Conservation (phyloP, 805 yeast species). For the Lipomyces kockii region DNA sequence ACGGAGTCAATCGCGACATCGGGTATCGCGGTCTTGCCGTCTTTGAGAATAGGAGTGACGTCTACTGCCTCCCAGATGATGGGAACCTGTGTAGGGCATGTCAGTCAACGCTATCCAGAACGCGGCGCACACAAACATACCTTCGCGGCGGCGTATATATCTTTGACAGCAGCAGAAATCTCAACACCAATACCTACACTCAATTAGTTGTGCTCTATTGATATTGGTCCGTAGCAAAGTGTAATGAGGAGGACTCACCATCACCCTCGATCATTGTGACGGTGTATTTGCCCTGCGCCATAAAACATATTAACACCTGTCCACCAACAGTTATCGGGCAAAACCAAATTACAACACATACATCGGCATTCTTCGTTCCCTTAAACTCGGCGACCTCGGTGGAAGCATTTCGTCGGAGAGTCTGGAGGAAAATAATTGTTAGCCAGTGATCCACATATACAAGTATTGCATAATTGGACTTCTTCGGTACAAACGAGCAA, state of each 20-base stretch:
- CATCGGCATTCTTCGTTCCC: constrained; percentile 48
- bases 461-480: not conserved
- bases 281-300: constrained; percentile 69
- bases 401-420: constrained; percentile 25
- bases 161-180: constrained; percentile 91
- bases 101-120: not conserved
- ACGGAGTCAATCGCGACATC: constrained; percentile 84
- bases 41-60: constrained; percentile 88
- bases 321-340: constrained; percentile 1
- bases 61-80: constrained; percentile 97
- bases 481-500: not conserved
- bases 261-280: constrained; percentile 98
- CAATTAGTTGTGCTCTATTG: not conserved
- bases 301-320: not conserved
- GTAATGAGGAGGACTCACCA: constrained; percentile 45
- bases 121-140: constrained; percentile 5
- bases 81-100: constrained; percentile 59
- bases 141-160: constrained; percentile 89
- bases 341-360: constrained; percentile 22
- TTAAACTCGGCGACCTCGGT: constrained; percentile 49
- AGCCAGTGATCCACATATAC: not conserved
- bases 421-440: not conserved
- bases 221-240: not conserved
- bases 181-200: constrained; percentile 80
- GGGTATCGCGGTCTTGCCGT: constrained; percentile 94